These are phyloP conservation scores for Stellera chamaejasme DNA, from an alignment of 345 rosid genomes.

Conservation along the genomic window DNA sequence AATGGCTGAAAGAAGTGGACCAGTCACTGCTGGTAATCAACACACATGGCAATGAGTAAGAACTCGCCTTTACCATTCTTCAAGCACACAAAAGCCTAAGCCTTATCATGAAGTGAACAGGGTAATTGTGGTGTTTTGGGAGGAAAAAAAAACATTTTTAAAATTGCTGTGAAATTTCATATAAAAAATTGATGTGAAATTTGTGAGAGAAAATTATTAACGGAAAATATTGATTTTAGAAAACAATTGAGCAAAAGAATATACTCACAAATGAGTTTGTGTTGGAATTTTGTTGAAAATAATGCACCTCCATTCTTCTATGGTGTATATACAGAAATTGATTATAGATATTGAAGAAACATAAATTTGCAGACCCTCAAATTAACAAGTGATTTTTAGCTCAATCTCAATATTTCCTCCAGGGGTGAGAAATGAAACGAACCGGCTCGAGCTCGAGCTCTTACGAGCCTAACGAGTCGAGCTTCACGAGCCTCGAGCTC, in stretches of 20 bases:
- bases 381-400: no score
- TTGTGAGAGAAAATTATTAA: no score
- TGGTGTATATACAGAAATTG: background rate
- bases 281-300: background rate
- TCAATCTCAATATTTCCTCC: no score
- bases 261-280: background rate
- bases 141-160: no score
- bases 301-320: background rate
- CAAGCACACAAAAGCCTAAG: constrained; percentile 15
- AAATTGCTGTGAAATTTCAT: constrained; percentile 18
- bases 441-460: no score
- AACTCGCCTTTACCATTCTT: constrained; percentile 10
- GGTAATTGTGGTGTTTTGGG: constrained; percentile 4
- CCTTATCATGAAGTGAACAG: no score
- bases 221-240: background rate
- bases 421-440: no score
- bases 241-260: background rate
- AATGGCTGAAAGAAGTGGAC: constrained; percentile 5
- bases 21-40: constrained; percentile 7
- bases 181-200: constrained; percentile 16
- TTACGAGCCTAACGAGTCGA: no score
- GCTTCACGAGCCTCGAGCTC: no score
- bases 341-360: background rate
- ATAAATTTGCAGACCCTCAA: background rate
- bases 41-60: constrained; percentile 16